Conservation (phyloP, 371 early-diverging fungal species). For the Globomyces sp. region DNA sequence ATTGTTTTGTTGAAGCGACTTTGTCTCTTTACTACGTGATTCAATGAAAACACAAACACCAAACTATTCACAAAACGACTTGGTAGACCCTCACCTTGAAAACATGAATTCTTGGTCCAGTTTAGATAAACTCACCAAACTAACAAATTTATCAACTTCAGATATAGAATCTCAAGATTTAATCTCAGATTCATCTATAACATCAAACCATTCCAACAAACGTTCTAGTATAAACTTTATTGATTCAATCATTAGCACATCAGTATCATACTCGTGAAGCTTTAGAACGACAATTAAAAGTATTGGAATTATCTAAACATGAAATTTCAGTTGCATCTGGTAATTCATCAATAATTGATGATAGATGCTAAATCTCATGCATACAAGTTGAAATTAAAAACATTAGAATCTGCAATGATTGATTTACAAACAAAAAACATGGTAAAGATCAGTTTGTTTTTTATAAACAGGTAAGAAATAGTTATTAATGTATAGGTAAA, state of each 20-base stretch:
- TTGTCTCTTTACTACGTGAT: not conserved
- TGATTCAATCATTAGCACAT: too few relatives aligned
- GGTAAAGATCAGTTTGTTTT: not conserved
- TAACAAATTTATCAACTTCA: not conserved
- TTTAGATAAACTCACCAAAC: not conserved
- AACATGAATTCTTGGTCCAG: not conserved
- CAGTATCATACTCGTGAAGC: too few relatives aligned
- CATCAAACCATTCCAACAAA: not conserved
- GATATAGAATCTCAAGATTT: conserved; percentile 4
- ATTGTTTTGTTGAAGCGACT: conserved; percentile 6
- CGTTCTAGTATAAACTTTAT: not conserved
- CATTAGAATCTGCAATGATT: conserved; percentile 3
- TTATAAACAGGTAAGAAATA: not conserved
- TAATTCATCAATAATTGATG: too few relatives aligned
- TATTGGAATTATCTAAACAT: too few relatives aligned
- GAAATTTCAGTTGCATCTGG: too few relatives aligned
- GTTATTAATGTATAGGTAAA: not conserved
- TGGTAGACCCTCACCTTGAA: conserved; percentile 1
- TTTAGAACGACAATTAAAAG: too few relatives aligned
- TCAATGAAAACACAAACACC: not conserved
- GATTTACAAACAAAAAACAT: conserved; percentile 16
- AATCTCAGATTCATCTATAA: not conserved
- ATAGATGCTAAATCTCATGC: not conserved
- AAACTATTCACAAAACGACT: conserved; percentile 9
- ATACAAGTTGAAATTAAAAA: conserved; percentile 5